Percentiles rank a stretch among this genome's conserved stretches.
These are phyloP conservation scores for Quercus lobata DNA, from an alignment of 331 rosid genomes.

Conservation along the genomic window DNA sequence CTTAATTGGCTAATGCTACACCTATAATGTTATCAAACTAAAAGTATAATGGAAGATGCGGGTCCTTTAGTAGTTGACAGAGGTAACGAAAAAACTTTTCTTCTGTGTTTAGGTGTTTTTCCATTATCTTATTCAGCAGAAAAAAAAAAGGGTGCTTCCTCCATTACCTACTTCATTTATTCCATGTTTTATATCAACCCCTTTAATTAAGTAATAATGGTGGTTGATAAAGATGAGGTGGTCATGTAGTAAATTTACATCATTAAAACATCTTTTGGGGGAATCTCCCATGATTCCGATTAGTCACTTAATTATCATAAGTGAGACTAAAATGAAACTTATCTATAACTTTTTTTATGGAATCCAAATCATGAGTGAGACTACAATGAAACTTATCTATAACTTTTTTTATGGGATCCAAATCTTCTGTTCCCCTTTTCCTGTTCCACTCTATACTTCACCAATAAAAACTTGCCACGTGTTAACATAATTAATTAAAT, in stretches of 20 bases:
- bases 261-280: background rate
- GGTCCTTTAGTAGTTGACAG: background rate
- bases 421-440: no score
- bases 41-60: background rate
- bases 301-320: no score
- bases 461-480: no score
- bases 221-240: background rate
- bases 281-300: background rate
- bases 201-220: background rate
- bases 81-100: background rate
- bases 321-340: background rate
- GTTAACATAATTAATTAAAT: no score
- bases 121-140: background rate
- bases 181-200: background rate
- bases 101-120: background rate
- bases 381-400: background rate
- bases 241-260: background rate
- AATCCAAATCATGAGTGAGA: no score
- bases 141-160: background rate
- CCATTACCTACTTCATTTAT: background rate
- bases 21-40: background rate
- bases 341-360: background rate
- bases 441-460: no score
- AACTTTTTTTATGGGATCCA: no score
- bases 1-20: conserved; percentile 1